These are phyloP conservation scores for Pythium phragmiticola DNA, from an alignment of 352 stramenopile genomes.

Conservation along the genomic window DNA sequence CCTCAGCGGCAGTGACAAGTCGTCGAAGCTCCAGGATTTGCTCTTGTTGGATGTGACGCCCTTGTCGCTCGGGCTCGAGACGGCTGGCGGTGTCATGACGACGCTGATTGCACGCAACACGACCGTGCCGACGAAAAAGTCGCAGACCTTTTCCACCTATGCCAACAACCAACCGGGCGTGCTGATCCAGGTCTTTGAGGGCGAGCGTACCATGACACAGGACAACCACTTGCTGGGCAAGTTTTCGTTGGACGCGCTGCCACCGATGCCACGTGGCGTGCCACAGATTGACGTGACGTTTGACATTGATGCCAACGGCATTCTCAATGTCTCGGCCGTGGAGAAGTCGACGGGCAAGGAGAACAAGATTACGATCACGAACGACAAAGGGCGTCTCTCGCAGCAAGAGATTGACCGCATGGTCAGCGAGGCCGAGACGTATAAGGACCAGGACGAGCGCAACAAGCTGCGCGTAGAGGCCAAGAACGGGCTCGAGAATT, in stretches of 20 bases:
- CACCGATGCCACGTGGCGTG: conserved; percentile 88
- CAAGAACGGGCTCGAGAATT: conserved; percentile 96
- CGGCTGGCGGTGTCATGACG: conserved; percentile 87
- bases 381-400: conserved; percentile 96
- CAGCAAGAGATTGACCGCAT: conserved; percentile 99
- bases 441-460: conserved; percentile 96
- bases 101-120: conserved; percentile 87
- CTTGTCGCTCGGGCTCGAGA: conserved; percentile 85
- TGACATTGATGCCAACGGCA: conserved; percentile 89
- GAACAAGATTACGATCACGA: conserved; percentile 98
- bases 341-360: conserved; percentile 96
- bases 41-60: conserved; percentile 87
- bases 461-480: conserved; percentile 95
- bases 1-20: conserved; percentile 82
- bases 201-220: conserved; percentile 92
- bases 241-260: conserved; percentile 84
- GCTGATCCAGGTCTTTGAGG: conserved; percentile 90
- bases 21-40: conserved; percentile 85
- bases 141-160: conserved; percentile 88
- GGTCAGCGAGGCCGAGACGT: conserved; percentile 97
- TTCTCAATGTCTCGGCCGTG: conserved; percentile 93
- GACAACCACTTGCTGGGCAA: conserved; percentile 91
- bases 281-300: conserved; percentile 90
- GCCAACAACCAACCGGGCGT: conserved; percentile 85
- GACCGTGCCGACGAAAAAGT: conserved; percentile 85